A percentile compares a stretch with the other conserved stretches of the same genome.
These are phyloP conservation scores for Psilocybe subaeruginosa DNA, from an alignment of 768 basidiomycete species.

Conservation along the genomic window DNA sequence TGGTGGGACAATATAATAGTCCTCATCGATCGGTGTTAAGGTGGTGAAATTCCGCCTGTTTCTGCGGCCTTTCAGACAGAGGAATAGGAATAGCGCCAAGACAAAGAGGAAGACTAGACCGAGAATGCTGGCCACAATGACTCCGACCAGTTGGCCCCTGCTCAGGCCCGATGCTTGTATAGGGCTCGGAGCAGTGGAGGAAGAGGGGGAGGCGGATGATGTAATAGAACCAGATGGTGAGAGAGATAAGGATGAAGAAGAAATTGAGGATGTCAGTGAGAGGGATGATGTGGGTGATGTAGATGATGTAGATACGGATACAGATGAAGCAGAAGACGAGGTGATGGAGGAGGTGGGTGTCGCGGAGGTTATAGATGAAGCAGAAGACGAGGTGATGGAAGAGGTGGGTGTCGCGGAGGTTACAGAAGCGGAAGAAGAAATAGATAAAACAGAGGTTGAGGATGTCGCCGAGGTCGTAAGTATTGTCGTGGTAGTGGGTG, in stretches of 20 bases:
- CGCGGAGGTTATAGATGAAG: conserved; percentile 30
- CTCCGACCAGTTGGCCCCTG: conserved; percentile 51
- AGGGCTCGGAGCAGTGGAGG: conserved; percentile 22
- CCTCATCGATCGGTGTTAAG: conserved; percentile 37
- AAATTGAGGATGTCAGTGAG: conserved; percentile 25
- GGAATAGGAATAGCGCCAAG: conserved; percentile 44
- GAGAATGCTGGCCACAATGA: conserved; percentile 63
- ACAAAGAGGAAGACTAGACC: conserved; percentile 63
- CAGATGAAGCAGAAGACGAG: conserved; percentile 35
- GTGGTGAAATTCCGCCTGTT: conserved; percentile 37
- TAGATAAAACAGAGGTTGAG: conserved; percentile 1
- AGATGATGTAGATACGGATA: conserved; percentile 28
- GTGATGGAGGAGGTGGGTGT: conserved; percentile 30
- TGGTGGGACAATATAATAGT: conserved; percentile 41
- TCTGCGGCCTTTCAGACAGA: conserved; percentile 53
- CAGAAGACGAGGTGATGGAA: conserved; percentile 32
- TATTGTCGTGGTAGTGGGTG: conserved; percentile 21
- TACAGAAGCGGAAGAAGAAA: conserved; percentile 1
- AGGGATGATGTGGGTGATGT: conserved; percentile 25
- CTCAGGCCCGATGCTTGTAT: conserved; percentile 28
- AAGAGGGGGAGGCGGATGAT: conserved; percentile 19
- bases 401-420: conserved; percentile 25
- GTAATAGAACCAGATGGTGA: conserved; percentile 22
- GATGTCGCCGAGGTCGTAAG: neutral
- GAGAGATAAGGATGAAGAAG: conserved; percentile 23